These are phyloP conservation scores for Linnemannia zychae DNA, from an alignment of 192 early-diverging fungal genomes.

Conservation along the genomic window DNA sequence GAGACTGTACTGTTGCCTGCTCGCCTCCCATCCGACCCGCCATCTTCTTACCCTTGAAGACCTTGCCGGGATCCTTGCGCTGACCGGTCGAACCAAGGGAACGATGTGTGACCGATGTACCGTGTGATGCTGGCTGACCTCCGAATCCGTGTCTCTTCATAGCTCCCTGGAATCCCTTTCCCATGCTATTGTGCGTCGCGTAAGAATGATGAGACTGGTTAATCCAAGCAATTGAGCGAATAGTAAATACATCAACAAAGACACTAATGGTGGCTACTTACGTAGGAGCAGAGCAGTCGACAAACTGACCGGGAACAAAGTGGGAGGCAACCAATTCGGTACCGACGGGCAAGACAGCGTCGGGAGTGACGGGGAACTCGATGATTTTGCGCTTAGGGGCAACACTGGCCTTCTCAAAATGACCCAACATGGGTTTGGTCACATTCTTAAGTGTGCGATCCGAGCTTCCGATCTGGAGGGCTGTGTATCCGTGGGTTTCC, in stretches of 20 bases:
- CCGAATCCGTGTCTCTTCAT: conserved; percentile 98
- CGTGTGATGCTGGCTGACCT: conserved; percentile 95
- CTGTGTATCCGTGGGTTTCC: conserved; percentile 68
- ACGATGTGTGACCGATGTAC: conserved; percentile 91
- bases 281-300: conserved; percentile 90
- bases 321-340: conserved; percentile 85
- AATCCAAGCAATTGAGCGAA: too few species aligned
- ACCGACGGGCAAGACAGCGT: conserved; percentile 88
- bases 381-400: conserved; percentile 83
- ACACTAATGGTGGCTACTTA: conserved; percentile 49
- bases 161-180: conserved; percentile 96
- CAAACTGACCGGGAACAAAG: conserved; percentile 95
- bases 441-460: conserved; percentile 72
- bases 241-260: not conserved
- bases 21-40: conserved; percentile 95
- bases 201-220: too few species aligned
- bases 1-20: conserved; percentile 81
- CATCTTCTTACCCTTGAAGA: conserved; percentile 99
- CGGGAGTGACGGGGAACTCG: conserved; percentile 87
- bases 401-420: conserved; percentile 79
- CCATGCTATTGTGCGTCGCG: conserved; percentile 69
- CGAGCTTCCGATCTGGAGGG: conserved; percentile 78
- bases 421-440: conserved; percentile 79
- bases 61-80: conserved; percentile 85
- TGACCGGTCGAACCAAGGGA: conserved; percentile 91